Base-by-base conservation (phyloP, 768 basidiomycete genomes). In the Neoboletus magnificus region DNA sequence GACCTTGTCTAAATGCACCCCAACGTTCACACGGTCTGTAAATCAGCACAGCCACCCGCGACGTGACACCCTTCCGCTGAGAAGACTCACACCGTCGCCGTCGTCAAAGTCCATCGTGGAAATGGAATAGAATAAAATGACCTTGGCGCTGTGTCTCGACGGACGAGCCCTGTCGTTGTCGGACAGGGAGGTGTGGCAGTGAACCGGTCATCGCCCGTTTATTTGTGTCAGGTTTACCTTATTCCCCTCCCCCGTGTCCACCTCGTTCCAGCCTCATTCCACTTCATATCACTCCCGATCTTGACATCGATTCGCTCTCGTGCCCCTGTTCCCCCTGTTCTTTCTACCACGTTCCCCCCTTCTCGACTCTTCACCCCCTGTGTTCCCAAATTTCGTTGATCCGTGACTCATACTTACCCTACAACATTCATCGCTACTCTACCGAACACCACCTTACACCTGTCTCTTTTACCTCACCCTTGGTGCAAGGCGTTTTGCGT, bases 1-100 rank as follows among this genome's bases (percentile, higher is more conserved):
- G 55, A 48, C 48, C 59, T 66, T 66, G 65, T 65, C 58, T 55
- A 46, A 13, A 35, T 22, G 4, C 60, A 35, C 68, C 57, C 69
- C 69, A 70, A 70, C 42, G 0, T 71, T 70, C 69, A 1, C 69
- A 70, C 69, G 64, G 7, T 39, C 44, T n/a, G 39, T 60, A 66
- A 56, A 65, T 63, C 49, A 49, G 20, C 69, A 71, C 65, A 60
- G 69, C 69, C 69, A n/a, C n/a, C n/a, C n/a, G 13, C 23, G 9
- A 16, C n/a, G n/a, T 13, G 7, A n/a, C n/a, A 45, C 10, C 3
- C n/a, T 10, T 32, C 12, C 9, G 11, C n/a, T 45, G 36, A 15
- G 27, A 27, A 3, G 10, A 45, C 8, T 12, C 23, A 15, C 41
- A 15, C 16, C 22, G 32, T 35, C 47, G 22, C 36, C 46, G 30